Evolutionary conservation across 1,284 basidiomycete species (phyloP), one percentile per base, ranked within the genome.

Genomic region (Inonotus hispidus): DNA sequence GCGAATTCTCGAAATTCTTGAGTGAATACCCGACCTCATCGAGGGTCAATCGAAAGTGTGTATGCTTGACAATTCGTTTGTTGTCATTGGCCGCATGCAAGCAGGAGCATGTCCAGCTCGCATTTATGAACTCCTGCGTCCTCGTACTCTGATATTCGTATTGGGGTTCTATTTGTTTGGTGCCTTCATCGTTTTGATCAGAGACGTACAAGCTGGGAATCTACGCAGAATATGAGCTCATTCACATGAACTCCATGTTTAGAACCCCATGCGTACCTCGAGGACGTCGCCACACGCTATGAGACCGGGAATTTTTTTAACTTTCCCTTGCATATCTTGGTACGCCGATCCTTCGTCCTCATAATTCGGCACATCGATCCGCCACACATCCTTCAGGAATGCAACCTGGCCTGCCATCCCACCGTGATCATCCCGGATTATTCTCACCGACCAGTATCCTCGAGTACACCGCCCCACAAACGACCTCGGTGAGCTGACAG

Each of bases 341-440:
- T 66, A 67, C 1, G 59, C 58, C 6, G 63, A 54, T 5, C 65
- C 65, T 50, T 69, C 68, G 23, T 57, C 62, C 11, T 56, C 14
- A 2, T 63, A 49, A 21, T 54, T 47, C 1, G 39, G 23, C 19
- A 43, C 49, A 23, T 54, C 58, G 1, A 65, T 39, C 5, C 65
- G 60, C 70, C 70, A 71, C 6, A 58, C 65, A 52, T 69, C 69
- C 56, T 70, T 70, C 23, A 70, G 56, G n/a, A 63, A 65, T 3
- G 69, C 65, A 0, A 66, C n/a, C 3, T 45, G n/a, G 8, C 41
- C 41, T 6, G 38, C 37, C 11, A 21, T 19, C 21, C 23, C 37
- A 6, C 41, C 41, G 14, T 16, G 5, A 5, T n/a, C 6, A 6
- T 43, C 19, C 8, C 41, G 14, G 6, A 1, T 14, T 11, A 41